These are phyloP conservation scores for Pharus latifolius DNA, from an alignment of 176 grass and related monocot species.

Conservation along the genomic window DNA sequence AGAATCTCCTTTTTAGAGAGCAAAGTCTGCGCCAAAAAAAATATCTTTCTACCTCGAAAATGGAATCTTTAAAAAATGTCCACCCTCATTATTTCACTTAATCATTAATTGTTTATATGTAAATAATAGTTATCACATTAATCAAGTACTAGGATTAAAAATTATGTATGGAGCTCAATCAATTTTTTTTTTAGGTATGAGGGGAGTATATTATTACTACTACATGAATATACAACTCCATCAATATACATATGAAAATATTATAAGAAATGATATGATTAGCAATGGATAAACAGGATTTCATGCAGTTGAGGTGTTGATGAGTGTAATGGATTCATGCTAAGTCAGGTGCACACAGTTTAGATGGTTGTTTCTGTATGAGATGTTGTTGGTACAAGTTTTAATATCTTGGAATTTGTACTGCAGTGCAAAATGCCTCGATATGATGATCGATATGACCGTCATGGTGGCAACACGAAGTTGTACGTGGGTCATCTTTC, in stretches of 20 bases:
- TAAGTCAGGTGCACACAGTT: neutral
- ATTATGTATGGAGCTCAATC: too few relatives aligned
- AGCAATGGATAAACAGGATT: neutral
- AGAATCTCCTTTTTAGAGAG: neutral
- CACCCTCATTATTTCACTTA: too few relatives aligned
- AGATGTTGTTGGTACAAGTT: neutral
- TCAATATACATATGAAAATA: neutral
- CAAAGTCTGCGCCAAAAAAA: neutral
- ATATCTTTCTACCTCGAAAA: neutral
- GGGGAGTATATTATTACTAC: too few relatives aligned
- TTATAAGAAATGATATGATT: neutral
- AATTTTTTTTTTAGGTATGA: too few relatives aligned
- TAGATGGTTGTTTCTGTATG: neutral
- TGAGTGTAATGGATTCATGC: neutral
- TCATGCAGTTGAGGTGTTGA: neutral
- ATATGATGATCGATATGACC: slow-evolving; percentile 38
- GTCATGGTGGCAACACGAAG: slow-evolving; percentile 37
- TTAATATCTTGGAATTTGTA: neutral
- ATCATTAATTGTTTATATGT: too few relatives aligned
- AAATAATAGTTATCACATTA: too few relatives aligned
- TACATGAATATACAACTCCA: neutral
- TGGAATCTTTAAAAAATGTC: too few relatives aligned
- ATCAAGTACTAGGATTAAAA: too few relatives aligned
- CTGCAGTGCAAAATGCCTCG: slow-evolving; percentile 62
- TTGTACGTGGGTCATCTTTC: slow-evolving; percentile 76